A percentile compares a stretch with the other conserved stretches of the same genome.
phyloP scores from a whole-genome alignment of 768 basidiomycete species.

The Sarcomyxa edulis region DNA sequence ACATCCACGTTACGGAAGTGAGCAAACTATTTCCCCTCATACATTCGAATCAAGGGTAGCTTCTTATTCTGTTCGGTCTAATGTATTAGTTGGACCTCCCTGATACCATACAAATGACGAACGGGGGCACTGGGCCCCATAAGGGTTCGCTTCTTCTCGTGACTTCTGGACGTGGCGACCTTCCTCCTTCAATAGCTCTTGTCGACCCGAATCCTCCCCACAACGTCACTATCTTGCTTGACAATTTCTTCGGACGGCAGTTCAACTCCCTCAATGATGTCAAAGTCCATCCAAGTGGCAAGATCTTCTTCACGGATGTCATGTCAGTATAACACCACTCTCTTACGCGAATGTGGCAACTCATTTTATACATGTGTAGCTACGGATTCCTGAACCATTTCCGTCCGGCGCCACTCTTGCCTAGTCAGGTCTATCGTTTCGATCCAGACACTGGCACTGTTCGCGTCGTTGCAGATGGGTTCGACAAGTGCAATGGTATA shows the following conservation, averaged over 20 bases:
- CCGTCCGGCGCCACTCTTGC: constrained; percentile 59
- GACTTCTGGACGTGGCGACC: constrained; percentile 59
- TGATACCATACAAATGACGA: constrained; percentile 62
- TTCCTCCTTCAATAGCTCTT: constrained; percentile 57
- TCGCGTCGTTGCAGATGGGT: constrained; percentile 72
- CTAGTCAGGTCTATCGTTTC: constrained; percentile 75
- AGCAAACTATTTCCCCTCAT: constrained; percentile 9
- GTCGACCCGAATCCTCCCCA: constrained; percentile 61
- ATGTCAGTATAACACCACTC: constrained; percentile 34
- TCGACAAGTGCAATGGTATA: constrained; percentile 69
- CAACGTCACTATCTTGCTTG: constrained; percentile 64
- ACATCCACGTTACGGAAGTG: constrained; percentile 43
- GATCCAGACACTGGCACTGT: constrained; percentile 61
- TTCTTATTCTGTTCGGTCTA: no score
- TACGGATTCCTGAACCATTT: constrained; percentile 65
- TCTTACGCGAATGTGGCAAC: neutral
- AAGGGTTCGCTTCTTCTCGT: constrained; percentile 53
- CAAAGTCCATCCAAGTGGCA: constrained; percentile 66
- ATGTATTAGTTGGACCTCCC: constrained; percentile 48
- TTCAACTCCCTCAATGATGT: constrained; percentile 82
- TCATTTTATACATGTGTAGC: constrained; percentile 33
- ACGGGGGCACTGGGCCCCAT: constrained; percentile 63
- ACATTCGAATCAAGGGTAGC: neutral
- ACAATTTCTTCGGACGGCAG: constrained; percentile 76
- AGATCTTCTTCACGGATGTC: constrained; percentile 72